These are phyloP conservation scores for Pythium coloratum DNA, from an alignment of 352 stramenopile species.

Conservation along the genomic window DNA sequence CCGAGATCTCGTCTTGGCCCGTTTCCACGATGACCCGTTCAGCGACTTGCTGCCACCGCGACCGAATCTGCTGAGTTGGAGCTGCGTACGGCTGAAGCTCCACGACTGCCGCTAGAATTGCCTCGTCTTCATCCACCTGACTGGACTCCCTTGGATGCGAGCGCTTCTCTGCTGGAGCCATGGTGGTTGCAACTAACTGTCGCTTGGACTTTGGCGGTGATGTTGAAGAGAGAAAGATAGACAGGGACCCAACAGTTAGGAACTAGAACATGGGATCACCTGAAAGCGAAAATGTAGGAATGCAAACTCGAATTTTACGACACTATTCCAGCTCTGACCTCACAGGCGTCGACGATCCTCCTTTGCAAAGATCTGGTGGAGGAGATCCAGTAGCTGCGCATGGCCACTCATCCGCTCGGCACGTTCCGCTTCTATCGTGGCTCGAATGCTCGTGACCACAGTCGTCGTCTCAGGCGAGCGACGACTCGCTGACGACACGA, in stretches of 20 bases:
- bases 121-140: neutral
- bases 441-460: neutral
- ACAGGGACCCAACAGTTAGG: no score
- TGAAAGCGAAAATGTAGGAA: no score
- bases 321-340: no score
- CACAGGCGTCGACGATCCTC: neutral
- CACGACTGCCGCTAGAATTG: neutral
- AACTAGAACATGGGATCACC: no score
- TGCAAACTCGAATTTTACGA: no score
- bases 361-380: slow-evolving; percentile 5
- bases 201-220: neutral
- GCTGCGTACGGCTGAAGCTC: neutral
- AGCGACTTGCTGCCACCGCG: neutral
- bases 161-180: neutral
- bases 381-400: neutral
- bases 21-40: neutral
- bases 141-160: neutral
- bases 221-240: no score
- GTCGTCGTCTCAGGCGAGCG: neutral
- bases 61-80: neutral
- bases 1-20: neutral
- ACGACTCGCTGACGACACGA: neutral
- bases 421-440: neutral
- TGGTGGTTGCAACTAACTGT: neutral
- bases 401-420: neutral